Evolutionary conservation across 2,329 filamentous ascomycete species (phyloP).

Genomic region (Aureobasidium sp.): DNA sequence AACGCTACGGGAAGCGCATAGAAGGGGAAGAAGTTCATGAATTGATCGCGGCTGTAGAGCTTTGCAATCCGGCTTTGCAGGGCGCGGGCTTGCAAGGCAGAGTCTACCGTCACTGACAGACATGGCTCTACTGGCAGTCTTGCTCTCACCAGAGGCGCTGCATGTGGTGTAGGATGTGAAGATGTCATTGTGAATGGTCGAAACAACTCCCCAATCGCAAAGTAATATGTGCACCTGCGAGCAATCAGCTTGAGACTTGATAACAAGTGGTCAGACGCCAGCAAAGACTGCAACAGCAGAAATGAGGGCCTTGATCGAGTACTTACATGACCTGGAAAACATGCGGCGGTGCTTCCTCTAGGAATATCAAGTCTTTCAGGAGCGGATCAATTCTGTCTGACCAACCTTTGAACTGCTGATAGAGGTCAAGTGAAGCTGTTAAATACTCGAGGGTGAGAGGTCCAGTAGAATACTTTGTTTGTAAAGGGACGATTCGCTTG

Average conservation of each 20-base stretch:
- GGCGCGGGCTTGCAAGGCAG: neutral
- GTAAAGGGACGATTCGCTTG: too few relatives aligned
- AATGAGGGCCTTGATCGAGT: too few relatives aligned
- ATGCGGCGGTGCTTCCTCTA: too few relatives aligned
- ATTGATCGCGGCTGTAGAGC: neutral
- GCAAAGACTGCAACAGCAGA: too few relatives aligned
- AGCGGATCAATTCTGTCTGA: too few relatives aligned
- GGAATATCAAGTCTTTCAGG: too few relatives aligned
- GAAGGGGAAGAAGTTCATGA: neutral
- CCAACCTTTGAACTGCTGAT: too few relatives aligned
- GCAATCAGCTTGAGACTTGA: neutral
- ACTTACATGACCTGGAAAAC: too few relatives aligned
- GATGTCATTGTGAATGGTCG: neutral
- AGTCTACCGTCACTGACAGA: neutral
- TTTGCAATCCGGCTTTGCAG: neutral
- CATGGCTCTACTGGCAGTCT: neutral
- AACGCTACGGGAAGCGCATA: neutral
- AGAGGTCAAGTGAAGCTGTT: too few relatives aligned
- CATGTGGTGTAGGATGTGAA: neutral
- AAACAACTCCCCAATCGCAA: neutral
- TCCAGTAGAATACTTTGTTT: too few relatives aligned
- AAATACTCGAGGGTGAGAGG: too few relatives aligned
- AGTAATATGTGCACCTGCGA: neutral
- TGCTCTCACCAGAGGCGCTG: neutral
- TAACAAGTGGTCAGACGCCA: too few relatives aligned